phyloP scores from a whole-genome alignment of 2,329 filamentous ascomycete species.

The Thermothelomyces thermophilus region DNA sequence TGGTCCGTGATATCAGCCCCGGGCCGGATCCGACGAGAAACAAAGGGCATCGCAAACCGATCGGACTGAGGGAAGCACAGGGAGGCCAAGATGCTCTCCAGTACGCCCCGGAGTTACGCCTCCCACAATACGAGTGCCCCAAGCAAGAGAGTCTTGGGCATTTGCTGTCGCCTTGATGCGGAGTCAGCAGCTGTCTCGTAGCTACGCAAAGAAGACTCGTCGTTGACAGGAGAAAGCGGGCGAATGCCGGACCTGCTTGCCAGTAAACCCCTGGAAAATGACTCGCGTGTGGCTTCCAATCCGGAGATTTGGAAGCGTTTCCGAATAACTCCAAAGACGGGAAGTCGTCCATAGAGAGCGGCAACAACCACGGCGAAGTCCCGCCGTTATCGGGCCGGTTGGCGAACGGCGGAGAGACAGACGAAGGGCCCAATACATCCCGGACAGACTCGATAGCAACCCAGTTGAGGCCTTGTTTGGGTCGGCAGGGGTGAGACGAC shows the following conservation, averaged over 20 bases:
- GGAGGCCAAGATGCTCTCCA: conserved; percentile 65
- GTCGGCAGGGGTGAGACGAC: background rate
- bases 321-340: conserved; percentile 25
- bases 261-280: conserved; percentile 39
- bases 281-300: conserved; percentile 36
- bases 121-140: conserved; percentile 74
- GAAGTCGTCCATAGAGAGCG: conserved; percentile 23
- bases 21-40: background rate
- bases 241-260: conserved; percentile 25
- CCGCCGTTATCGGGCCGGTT: background rate
- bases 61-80: conserved; percentile 62
- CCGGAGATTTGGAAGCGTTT: conserved; percentile 33
- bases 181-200: conserved; percentile 3
- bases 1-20: background rate
- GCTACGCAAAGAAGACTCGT: too few relatives aligned
- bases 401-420: conserved; percentile 1
- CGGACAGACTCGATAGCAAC: background rate
- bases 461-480: background rate
- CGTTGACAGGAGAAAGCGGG: background rate
- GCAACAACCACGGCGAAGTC: background rate
- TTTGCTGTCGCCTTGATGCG: conserved; percentile 62
- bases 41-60: conserved; percentile 34
- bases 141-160: conserved; percentile 67
- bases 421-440: conserved; percentile 6
- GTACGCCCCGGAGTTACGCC: conserved; percentile 66